These are phyloP conservation scores for Glomus cerebriforme DNA, from an alignment of 192 early-diverging fungal genomes.

Conservation along the genomic window DNA sequence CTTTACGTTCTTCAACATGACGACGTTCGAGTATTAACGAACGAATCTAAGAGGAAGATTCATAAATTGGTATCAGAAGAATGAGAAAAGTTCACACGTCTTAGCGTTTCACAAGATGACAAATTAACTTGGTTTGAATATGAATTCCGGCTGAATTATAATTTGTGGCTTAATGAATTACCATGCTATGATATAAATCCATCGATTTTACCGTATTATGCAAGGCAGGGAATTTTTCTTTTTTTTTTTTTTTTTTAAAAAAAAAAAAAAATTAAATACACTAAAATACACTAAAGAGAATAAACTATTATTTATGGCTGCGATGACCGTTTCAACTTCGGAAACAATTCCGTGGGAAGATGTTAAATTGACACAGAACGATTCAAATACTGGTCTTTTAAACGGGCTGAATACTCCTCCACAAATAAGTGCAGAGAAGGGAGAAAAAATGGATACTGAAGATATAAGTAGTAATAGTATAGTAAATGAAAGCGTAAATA, in stretches of 20 bases:
- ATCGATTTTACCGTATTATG: too few relatives aligned
- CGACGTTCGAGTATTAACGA: neutral
- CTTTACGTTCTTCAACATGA: slow-evolving; percentile 1
- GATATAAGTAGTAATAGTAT: neutral
- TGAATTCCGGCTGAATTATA: too few relatives aligned
- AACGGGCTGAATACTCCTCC: neutral
- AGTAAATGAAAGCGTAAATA: neutral
- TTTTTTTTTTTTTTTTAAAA: too few relatives aligned
- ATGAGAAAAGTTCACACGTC: too few relatives aligned
- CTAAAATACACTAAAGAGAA: too few relatives aligned
- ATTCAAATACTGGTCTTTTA: neutral
- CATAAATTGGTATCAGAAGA: too few relatives aligned
- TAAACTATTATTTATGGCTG: neutral
- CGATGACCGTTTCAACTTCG: neutral
- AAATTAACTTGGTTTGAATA: too few relatives aligned
- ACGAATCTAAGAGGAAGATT: neutral
- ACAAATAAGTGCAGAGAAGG: neutral
- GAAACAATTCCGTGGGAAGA: neutral
- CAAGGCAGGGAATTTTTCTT: too few relatives aligned
- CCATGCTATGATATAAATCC: too few relatives aligned
- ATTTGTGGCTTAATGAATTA: too few relatives aligned
- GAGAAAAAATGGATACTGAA: neutral
- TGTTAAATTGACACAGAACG: neutral
- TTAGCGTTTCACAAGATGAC: too few relatives aligned
- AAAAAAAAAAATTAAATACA: too few relatives aligned